A percentile compares a stretch with the other conserved stretches of the same genome.
Conservation (phyloP, 1,284 basidiomycete genomes). For the Ceratobasidium sp. region DNA sequence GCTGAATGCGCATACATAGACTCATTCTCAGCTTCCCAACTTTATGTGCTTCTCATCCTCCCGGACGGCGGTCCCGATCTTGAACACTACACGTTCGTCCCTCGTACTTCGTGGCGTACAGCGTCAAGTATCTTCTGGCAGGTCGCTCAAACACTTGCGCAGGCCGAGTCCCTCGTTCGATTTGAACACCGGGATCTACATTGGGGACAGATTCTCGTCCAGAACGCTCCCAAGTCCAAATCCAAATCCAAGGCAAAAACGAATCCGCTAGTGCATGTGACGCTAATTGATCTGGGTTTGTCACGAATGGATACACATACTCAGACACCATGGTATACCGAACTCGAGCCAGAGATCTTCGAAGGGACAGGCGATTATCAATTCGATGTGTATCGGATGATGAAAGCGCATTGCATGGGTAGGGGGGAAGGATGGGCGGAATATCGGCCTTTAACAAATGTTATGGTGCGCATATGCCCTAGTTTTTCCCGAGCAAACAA, state of each 20-base stretch:
- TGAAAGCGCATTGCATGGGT: slow-evolving; percentile 67
- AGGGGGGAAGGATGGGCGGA: slow-evolving; percentile 73
- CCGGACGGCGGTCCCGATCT: slow-evolving; percentile 91
- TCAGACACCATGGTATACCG: slow-evolving; percentile 47
- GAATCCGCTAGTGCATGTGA: slow-evolving; percentile 64
- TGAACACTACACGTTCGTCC: slow-evolving; percentile 79
- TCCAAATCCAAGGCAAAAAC: slow-evolving; percentile 67
- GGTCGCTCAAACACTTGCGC: slow-evolving; percentile 79
- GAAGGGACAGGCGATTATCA: slow-evolving; percentile 93
- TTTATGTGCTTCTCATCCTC: slow-evolving; percentile 90
- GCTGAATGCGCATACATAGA: slow-evolving; percentile 62
- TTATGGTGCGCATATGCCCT: slow-evolving; percentile 53
- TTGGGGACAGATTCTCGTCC: slow-evolving; percentile 95
- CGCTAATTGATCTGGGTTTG: slow-evolving; percentile 95
- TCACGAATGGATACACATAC: slow-evolving; percentile 75
- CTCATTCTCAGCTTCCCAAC: slow-evolving; percentile 78
- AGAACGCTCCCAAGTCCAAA: slow-evolving; percentile 60
- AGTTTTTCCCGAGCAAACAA: slow-evolving; percentile 14
- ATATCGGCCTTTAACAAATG: slow-evolving; percentile 85
- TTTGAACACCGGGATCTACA: slow-evolving; percentile 99
- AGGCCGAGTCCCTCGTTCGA: slow-evolving; percentile 80
- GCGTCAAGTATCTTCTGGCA: slow-evolving; percentile 94
- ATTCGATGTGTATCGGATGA: slow-evolving; percentile 94
- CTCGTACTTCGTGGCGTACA: slow-evolving; percentile 80
- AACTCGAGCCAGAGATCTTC: slow-evolving; percentile 83